phyloP scores from a whole-genome alignment of 495 filamentous ascomycete genomes.

The Viridothelium virens region DNA sequence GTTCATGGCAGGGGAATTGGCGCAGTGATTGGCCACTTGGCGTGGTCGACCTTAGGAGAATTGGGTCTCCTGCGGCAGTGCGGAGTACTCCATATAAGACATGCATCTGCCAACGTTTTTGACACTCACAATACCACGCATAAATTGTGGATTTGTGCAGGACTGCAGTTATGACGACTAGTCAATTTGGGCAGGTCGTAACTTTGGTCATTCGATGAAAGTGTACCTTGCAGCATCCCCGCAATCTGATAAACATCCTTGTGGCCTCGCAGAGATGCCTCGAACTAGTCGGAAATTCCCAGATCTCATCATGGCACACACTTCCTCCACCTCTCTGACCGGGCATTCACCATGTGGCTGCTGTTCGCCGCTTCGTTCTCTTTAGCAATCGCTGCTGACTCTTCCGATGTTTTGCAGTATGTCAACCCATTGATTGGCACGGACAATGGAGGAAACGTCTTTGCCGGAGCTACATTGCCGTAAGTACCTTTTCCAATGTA shows the following conservation, averaged over 20 bases:
- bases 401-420: conserved; percentile 1
- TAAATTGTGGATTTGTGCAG: too few species aligned
- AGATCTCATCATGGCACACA: background rate
- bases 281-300: background rate
- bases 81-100: too few species aligned
- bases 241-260: background rate
- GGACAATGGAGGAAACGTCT: conserved; percentile 23
- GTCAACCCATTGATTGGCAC: conserved; percentile 21
- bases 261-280: background rate
- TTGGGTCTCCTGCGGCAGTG: too few species aligned
- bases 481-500: conserved; percentile 7
- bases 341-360: background rate
- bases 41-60: background rate
- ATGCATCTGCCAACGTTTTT: background rate
- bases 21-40: background rate
- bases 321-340: background rate
- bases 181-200: background rate
- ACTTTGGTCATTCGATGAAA: background rate
- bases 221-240: background rate
- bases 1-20: background rate
- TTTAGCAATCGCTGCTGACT: background rate
- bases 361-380: background rate
- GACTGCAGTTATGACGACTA: background rate
- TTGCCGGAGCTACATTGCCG: conserved; percentile 22
- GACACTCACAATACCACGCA: too few species aligned